Conservation (phyloP, 1,284 basidiomycete species). For the Trichosporon ovoides region DNA sequence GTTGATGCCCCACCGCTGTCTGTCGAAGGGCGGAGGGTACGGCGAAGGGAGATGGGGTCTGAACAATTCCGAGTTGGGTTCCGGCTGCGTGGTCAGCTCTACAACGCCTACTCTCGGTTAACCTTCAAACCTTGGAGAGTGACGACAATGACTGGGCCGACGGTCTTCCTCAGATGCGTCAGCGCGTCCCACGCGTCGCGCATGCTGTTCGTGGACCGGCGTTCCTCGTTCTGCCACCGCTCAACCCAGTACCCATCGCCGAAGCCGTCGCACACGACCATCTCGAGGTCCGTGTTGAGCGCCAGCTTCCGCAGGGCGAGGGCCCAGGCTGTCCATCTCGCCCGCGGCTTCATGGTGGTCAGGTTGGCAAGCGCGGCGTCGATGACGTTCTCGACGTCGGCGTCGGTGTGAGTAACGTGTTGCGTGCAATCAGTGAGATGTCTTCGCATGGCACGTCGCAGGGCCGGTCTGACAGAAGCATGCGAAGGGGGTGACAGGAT, state of each 20-base stretch:
- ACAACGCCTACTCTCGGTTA: conserved; percentile 9
- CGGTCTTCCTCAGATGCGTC: conserved; percentile 31
- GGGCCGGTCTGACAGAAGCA: conserved; percentile 15
- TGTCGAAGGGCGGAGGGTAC: conserved; percentile 34
- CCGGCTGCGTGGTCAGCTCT: neutral
- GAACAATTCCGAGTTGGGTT: conserved; percentile 25
- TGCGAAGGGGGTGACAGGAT: conserved; percentile 32
- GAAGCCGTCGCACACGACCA: conserved; percentile 43
- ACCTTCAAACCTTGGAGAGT: conserved; percentile 42
- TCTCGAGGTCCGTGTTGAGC: conserved; percentile 12
- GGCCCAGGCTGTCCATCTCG: conserved; percentile 16
- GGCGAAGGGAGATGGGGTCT: conserved; percentile 40
- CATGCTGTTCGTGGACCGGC: conserved; percentile 13
- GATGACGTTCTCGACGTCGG: conserved; percentile 6
- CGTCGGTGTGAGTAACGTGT: neutral
- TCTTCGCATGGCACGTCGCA: conserved; percentile 24
- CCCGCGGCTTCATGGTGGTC: neutral
- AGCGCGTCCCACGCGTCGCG: conserved; percentile 37
- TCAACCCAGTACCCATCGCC: conserved; percentile 41
- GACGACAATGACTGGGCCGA: conserved; percentile 38
- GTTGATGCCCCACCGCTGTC: conserved; percentile 30
- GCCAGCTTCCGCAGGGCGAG: conserved; percentile 23
- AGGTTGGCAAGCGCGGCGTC: conserved; percentile 1
- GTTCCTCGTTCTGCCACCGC: conserved; percentile 36
- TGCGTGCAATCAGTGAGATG: conserved; percentile 25